Evolutionary conservation across 139 green algal species (phyloP).

Genomic region (Marvania coccoides): DNA sequence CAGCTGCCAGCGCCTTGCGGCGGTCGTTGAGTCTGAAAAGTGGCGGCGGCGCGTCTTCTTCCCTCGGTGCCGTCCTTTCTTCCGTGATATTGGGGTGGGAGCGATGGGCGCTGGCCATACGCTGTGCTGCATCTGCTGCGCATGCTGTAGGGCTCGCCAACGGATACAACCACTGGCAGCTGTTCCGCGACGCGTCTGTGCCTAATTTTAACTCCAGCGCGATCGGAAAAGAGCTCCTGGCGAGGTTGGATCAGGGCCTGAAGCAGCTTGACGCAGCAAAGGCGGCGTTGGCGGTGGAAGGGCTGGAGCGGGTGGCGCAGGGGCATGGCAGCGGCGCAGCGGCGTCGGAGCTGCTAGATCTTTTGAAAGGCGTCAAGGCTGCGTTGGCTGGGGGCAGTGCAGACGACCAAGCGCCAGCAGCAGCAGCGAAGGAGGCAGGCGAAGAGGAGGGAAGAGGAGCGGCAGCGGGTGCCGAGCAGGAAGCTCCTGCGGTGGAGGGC

Average conservation of each 20-base stretch:
- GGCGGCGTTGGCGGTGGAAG: not conserved
- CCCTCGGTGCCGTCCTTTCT: not conserved
- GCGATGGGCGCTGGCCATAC: slow-evolving; percentile 17
- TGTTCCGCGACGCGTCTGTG: not conserved
- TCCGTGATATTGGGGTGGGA: not conserved
- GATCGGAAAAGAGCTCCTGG: not conserved
- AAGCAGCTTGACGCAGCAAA: not conserved
- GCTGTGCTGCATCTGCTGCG: not conserved
- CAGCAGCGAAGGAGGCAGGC: not conserved
- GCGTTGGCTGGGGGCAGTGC: not conserved
- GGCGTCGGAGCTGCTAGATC: not conserved
- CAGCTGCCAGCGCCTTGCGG: not conserved
- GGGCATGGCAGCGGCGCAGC: not conserved
- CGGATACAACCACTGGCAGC: not conserved
- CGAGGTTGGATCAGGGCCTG: not conserved
- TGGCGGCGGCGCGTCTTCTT: not conserved
- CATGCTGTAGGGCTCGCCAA: not conserved
- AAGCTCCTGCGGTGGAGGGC: not conserved
- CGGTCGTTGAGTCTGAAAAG: not conserved
- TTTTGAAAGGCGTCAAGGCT: not conserved
- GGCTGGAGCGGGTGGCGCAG: not conserved
- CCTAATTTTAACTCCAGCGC: not conserved
- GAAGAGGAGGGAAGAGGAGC: not conserved
- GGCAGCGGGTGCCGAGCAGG: not conserved
- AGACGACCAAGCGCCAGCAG: not conserved